A percentile compares a stretch with the other conserved stretches of the same genome.
These are phyloP conservation scores for Diaporthe batatas DNA, from an alignment of 2,329 filamentous ascomycete genomes.

Conservation along the genomic window DNA sequence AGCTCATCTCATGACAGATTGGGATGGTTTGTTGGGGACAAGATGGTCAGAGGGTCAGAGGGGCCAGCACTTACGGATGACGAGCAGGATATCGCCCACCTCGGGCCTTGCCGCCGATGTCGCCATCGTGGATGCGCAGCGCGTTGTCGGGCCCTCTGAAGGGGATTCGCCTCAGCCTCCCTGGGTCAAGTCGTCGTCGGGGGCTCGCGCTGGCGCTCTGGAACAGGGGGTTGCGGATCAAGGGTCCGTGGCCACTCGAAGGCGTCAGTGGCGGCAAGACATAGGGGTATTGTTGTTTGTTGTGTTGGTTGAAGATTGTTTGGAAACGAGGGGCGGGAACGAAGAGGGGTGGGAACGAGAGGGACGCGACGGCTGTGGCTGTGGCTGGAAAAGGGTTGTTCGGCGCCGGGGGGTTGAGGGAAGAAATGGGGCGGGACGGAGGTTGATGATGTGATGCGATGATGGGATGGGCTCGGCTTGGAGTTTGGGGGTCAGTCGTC, in stretches of 20 bases:
- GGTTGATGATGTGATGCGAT: constrained; percentile 16
- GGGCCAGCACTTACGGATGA: constrained; percentile 73
- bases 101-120: constrained; percentile 64
- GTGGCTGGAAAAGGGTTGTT: constrained; percentile 22
- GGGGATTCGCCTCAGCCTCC: constrained; percentile 11
- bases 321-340: background rate
- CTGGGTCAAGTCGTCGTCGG: constrained; percentile 58
- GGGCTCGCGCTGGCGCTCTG: constrained; percentile 33
- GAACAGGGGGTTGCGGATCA: constrained; percentile 25
- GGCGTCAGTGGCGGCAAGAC: constrained; percentile 41
- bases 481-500: constrained; percentile 12
- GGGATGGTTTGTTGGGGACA: constrained; percentile 35
- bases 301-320: constrained; percentile 27
- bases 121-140: constrained; percentile 44
- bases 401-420: constrained; percentile 9
- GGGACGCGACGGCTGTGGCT: constrained; percentile 25
- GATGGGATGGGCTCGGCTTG: constrained; percentile 10
- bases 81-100: constrained; percentile 75
- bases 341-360: constrained; percentile 2
- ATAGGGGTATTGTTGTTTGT: constrained; percentile 36
- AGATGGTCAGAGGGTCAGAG: background rate
- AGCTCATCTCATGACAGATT: constrained; percentile 42
- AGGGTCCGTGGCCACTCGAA: constrained; percentile 38
- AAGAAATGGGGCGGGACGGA: constrained; percentile 20
- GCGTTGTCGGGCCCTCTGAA: constrained; percentile 40